phyloP scores from a whole-genome alignment of 2,329 filamentous ascomycete species.

The Ascosphaera aggregata region DNA sequence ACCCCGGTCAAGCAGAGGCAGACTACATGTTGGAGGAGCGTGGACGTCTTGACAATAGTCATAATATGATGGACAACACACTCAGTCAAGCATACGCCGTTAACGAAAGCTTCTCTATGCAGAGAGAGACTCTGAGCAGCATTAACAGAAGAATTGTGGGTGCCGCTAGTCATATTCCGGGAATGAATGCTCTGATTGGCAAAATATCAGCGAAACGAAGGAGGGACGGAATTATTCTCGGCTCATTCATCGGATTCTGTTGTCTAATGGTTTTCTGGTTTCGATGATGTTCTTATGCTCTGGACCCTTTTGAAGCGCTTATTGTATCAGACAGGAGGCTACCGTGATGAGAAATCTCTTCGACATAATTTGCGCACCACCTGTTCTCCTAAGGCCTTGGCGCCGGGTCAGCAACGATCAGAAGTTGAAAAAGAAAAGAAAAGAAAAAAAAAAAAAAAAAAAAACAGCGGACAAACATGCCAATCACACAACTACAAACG shows the following conservation, averaged over 20 bases:
- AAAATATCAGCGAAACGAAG: conserved; percentile 90
- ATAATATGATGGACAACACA: conserved; percentile 73
- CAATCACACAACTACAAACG: too few relatives aligned
- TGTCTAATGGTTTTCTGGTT: conserved; percentile 71
- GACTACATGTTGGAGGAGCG: conserved; percentile 96
- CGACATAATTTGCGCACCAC: too few relatives aligned
- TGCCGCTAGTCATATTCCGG: conserved; percentile 76
- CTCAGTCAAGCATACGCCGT: conserved; percentile 91
- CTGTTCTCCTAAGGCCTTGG: too few relatives aligned
- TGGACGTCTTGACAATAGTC: conserved; percentile 61
- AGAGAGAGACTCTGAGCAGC: conserved; percentile 67
- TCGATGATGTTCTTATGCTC: conserved; percentile 27
- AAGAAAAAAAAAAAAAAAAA: conserved; percentile 3
- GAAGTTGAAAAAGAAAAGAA: conserved; percentile 5
- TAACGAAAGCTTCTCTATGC: conserved; percentile 69
- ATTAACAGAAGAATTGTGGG: conserved; percentile 80
- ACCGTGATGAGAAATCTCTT: too few relatives aligned
- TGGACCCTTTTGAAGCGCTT: conserved; percentile 28
- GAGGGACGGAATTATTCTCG: conserved; percentile 84
- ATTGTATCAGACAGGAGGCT: conserved; percentile 5
- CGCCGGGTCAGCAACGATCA: too few relatives aligned
- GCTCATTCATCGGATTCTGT: conserved; percentile 74
- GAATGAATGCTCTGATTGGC: conserved; percentile 74
- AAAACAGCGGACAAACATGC: conserved; percentile 1
- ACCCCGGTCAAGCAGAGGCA: conserved; percentile 63